phyloP scores from a whole-genome alignment of 2,329 filamentous ascomycete species.

The Erysiphe neolycopersici region DNA sequence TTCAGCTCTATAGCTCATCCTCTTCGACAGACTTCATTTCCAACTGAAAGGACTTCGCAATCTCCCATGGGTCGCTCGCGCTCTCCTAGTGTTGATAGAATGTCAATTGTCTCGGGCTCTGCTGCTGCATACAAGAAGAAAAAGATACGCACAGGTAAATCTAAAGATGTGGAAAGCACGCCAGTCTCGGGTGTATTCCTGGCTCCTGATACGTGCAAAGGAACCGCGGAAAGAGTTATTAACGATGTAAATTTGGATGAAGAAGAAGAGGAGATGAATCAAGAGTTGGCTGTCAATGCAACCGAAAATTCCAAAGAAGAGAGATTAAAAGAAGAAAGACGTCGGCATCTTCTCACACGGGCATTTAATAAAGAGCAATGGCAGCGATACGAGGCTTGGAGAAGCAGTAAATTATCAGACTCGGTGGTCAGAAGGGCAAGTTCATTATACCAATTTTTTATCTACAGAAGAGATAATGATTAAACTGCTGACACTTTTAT shows the following conservation, averaged over 20 bases:
- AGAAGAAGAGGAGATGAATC: constrained; percentile 22
- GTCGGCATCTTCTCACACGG: constrained; percentile 33
- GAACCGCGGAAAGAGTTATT: constrained; percentile 16
- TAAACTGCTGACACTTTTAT: not conserved
- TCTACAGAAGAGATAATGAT: no score
- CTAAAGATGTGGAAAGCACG: constrained; percentile 24
- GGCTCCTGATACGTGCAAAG: constrained; percentile 16
- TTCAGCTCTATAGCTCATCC: constrained; percentile 34
- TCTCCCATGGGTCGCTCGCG: constrained; percentile 22
- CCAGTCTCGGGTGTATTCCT: constrained; percentile 19
- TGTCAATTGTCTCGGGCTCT: constrained; percentile 33
- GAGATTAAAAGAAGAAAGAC: constrained; percentile 31
- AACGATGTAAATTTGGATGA: constrained; percentile 22
- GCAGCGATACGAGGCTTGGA: constrained; percentile 43
- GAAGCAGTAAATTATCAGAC: constrained; percentile 39
- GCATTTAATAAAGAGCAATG: constrained; percentile 40
- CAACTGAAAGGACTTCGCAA: constrained; percentile 25
- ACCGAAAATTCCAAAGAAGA: constrained; percentile 39
- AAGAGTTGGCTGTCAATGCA: constrained; percentile 26
- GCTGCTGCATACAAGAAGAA: constrained; percentile 26
- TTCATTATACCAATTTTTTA: constrained; percentile 1
- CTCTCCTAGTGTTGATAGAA: constrained; percentile 36
- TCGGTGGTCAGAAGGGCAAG: constrained; percentile 40
- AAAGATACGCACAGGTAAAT: constrained; percentile 35
- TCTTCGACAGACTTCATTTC: constrained; percentile 59